Evolutionary conservation across 257 asterid species (phyloP), one percentile per base, ranked within the genome.

Genomic region (Solanum megistacrolobum): DNA sequence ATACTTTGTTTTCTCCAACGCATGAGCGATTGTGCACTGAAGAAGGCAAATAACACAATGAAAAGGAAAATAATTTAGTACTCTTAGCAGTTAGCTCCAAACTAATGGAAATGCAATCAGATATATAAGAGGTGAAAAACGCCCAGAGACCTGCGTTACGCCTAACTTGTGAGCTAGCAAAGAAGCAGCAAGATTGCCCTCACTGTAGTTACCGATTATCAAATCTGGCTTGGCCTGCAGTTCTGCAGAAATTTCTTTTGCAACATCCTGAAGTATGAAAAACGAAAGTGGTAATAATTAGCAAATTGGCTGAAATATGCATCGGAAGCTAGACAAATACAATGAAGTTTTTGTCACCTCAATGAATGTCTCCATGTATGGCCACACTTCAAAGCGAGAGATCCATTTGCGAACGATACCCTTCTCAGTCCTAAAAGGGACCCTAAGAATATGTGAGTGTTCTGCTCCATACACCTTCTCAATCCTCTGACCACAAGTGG

Each of bases 161-260:
- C 98, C 99, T 72, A 97, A 89, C 88, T 96, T 97, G 92, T 95
- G 98, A 89, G 99, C 96, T 43, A 97, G 92, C 89, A 97, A 91
- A 8, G 99, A 96, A 87, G 99, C 99, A 31, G 92, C 99, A 27
- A 97, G 98, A 87, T 97, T 97, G 5, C 99, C 99, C 94, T 96
- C 99, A 14, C 99, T 97, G 38, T 97, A 97, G 92, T 97, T 97
- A 1, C 99, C 99, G 13, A 97, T 96, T 75, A 97, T 94, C 92
- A 97, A 91, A 91, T 97, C 99, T 2, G 99, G 99, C 91, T 93
- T 96, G 6, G 95, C 97, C 87, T 96, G 91, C 88, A 97, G 86
- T 88, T 96, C 99, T 29, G 92, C 94, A 13, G 94, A 90, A 58
- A 97, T 86, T 92, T 97, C 99, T 87, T 93, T 96, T 21, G 98